phyloP scores from a whole-genome alignment of 192 early-diverging fungal species.

The Coemansia sp. region DNA sequence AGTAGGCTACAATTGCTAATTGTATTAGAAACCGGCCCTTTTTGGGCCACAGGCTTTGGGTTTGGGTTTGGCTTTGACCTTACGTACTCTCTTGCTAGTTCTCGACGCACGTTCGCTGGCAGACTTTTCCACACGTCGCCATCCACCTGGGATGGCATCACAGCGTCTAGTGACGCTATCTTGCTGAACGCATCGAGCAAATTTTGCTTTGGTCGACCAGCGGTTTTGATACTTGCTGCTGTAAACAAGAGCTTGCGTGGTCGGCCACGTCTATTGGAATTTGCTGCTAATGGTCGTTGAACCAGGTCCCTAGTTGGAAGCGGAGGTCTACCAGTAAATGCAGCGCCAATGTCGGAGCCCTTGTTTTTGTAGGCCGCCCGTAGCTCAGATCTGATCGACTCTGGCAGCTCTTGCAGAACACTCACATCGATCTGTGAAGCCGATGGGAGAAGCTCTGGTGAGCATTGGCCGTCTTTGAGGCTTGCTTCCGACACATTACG shows the following conservation, averaged over 20 bases:
- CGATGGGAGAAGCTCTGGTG: conserved; percentile 23
- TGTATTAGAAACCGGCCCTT: background rate
- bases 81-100: conserved; percentile 38
- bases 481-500: background rate
- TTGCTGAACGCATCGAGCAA: conserved; percentile 40
- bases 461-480: background rate
- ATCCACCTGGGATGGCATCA: conserved; percentile 54
- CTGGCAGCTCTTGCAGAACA: conserved; percentile 39
- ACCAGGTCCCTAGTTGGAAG: background rate
- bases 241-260: conserved; percentile 30
- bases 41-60: conserved; percentile 6
- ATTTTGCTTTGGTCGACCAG: conserved; percentile 9
- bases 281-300: background rate
- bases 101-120: conserved; percentile 37
- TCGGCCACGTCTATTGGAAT: conserved; percentile 18
- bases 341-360: conserved; percentile 5
- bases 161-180: conserved; percentile 24
- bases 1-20: background rate
- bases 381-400: conserved; percentile 39
- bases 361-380: conserved; percentile 20
- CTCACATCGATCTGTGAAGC: conserved; percentile 45
- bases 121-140: conserved; percentile 30
- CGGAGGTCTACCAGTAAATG: background rate
- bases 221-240: background rate
- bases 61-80: conserved; percentile 15